Percentiles rank a stretch among this genome's conserved stretches.
phyloP scores from a whole-genome alignment of 345 rosid species.

The Hibiscus trionum region DNA sequence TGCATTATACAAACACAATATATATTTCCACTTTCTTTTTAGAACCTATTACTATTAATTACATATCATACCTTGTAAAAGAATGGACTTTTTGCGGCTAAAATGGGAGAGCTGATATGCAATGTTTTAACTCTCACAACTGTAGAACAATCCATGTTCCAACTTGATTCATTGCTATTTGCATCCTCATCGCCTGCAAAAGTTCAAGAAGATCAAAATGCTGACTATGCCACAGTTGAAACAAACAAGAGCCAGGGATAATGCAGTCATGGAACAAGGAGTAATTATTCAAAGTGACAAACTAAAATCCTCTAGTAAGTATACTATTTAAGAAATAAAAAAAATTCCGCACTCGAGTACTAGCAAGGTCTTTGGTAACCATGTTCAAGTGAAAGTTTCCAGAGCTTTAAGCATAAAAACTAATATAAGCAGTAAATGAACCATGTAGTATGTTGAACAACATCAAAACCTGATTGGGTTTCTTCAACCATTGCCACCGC shows the following conservation, averaged over 20 bases:
- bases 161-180: conserved; percentile 51
- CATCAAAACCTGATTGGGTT: conserved; percentile 51
- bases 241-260: not conserved
- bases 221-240: not conserved
- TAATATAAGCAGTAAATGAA: not conserved
- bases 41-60: not conserved
- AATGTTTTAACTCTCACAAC: conserved; percentile 71
- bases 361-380: not conserved
- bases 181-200: conserved; percentile 66
- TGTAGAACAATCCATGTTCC: conserved; percentile 76
- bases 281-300: not conserved
- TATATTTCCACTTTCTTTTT: not conserved
- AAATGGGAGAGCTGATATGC: conserved; percentile 96
- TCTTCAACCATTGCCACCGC: conserved; percentile 83
- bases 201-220: not conserved
- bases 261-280: not conserved
- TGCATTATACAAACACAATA: not conserved
- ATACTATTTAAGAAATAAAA: not conserved
- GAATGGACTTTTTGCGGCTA: conserved; percentile 98
- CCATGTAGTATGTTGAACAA: not conserved
- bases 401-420: not conserved
- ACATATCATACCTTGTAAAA: conserved; percentile 62
- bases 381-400: not conserved
- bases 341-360: not conserved
- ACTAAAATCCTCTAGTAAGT: not conserved